phyloP scores from a whole-genome alignment of 805 yeast genomes.

The Candida maltosa region DNA sequence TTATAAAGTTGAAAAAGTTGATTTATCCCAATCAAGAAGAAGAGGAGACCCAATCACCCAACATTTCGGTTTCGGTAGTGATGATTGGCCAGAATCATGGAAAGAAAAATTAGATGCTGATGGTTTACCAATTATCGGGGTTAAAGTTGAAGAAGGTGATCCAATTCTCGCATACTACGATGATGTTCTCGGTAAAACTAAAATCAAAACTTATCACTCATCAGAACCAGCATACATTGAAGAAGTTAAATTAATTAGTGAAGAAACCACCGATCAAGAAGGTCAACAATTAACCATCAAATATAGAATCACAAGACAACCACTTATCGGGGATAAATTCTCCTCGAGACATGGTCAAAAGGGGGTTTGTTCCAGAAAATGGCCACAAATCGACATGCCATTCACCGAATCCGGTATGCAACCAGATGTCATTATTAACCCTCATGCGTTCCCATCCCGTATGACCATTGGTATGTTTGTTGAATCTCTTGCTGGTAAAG shows the following conservation, averaged over 20 bases:
- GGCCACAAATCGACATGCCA: conserved; percentile 97
- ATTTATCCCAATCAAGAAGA: conserved; percentile 70
- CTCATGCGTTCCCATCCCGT: conserved; percentile 99
- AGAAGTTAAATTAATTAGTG: conserved; percentile 90
- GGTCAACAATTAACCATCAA: conserved; percentile 84
- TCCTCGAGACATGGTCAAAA: conserved; percentile 98
- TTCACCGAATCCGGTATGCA: conserved; percentile 94
- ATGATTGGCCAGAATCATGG: conserved; percentile 92
- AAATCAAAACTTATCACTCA: conserved; percentile 88
- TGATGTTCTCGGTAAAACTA: conserved; percentile 86
- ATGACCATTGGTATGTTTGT: conserved; percentile 99
- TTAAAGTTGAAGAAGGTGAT: conserved; percentile 88
- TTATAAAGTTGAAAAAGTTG: conserved; percentile 90
- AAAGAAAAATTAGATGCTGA: conserved; percentile 82
- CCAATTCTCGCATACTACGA: conserved; percentile 92
- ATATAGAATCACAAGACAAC: conserved; percentile 85
- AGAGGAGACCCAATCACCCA: conserved; percentile 93
- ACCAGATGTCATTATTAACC: conserved; percentile 96
- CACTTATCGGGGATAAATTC: conserved; percentile 95
- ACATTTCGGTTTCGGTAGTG: conserved; percentile 91
- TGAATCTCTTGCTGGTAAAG: conserved; percentile 96
- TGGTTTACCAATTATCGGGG: conserved; percentile 90
- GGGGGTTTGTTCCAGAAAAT: conserved; percentile 97
- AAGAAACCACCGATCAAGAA: conserved; percentile 66
- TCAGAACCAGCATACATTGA: conserved; percentile 93